phyloP scores from a whole-genome alignment of 805 yeast species.

The Millerozyma miso region DNA sequence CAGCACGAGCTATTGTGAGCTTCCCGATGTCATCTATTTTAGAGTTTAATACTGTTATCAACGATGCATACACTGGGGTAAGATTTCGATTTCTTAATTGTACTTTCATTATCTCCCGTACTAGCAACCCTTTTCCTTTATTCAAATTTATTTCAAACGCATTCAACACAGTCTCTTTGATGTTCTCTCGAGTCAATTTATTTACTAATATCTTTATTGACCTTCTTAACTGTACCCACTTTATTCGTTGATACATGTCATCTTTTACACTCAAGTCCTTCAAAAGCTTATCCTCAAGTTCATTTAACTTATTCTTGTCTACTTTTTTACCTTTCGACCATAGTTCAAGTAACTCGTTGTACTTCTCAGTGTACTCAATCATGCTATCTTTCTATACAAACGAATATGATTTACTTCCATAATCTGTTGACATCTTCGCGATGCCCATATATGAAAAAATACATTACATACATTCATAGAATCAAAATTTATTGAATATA shows the following conservation, averaged over 20 bases:
- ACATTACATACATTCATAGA: background rate
- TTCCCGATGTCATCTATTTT: conserved; percentile 69
- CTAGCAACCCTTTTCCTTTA: conserved; percentile 59
- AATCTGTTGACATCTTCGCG: background rate
- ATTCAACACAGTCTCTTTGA: conserved; percentile 44
- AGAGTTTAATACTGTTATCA: conserved; percentile 59
- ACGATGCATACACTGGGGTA: conserved; percentile 50
- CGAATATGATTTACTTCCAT: background rate
- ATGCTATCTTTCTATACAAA: background rate
- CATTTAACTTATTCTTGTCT: conserved; percentile 50
- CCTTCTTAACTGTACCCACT: conserved; percentile 54
- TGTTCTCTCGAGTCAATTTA: conserved; percentile 41
- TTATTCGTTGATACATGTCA: conserved; percentile 37
- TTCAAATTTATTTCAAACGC: conserved; percentile 55
- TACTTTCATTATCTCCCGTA: conserved; percentile 52
- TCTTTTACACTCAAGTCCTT: conserved; percentile 1
- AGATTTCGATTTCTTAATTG: conserved; percentile 39
- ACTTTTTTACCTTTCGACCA: conserved; percentile 39
- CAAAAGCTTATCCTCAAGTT: conserved; percentile 26
- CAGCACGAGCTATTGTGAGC: conserved; percentile 47
- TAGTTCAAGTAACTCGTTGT: conserved; percentile 2
- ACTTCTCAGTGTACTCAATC: conserved; percentile 3
- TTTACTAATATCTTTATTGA: conserved; percentile 47
- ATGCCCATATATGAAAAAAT: background rate
- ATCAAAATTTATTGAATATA: background rate